phyloP scores from a whole-genome alignment of 2,329 filamentous ascomycete genomes.

The Cladorrhinum sp. region DNA sequence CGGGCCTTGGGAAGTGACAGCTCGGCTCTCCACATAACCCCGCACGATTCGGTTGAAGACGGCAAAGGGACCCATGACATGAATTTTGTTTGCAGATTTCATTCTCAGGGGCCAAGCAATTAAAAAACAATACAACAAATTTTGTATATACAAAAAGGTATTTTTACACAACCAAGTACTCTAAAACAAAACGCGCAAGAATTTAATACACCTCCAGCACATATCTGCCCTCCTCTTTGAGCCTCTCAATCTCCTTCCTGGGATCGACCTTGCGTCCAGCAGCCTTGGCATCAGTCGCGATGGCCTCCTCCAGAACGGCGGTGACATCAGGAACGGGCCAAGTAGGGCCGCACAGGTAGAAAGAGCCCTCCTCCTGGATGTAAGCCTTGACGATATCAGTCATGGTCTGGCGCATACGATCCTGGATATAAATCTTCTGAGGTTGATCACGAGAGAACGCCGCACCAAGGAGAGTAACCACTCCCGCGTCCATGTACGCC shows the following conservation, averaged over 20 bases:
- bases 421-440: conserved; percentile 99
- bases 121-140: neutral
- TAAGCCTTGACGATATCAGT: conserved; percentile 81
- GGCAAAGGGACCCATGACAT: conserved; percentile 1
- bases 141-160: neutral
- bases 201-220: conserved; percentile 82
- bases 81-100: neutral
- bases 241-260: conserved; percentile 87
- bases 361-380: conserved; percentile 80
- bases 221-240: conserved; percentile 94
- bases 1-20: neutral
- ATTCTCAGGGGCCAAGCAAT: neutral
- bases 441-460: conserved; percentile 97
- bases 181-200: too few species aligned
- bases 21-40: neutral
- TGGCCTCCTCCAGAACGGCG: conserved; percentile 87
- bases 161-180: neutral
- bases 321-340: conserved; percentile 99
- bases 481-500: conserved; percentile 90
- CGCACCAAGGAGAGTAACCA: conserved; percentile 88
- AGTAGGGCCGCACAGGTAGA: conserved; percentile 96
- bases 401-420: conserved; percentile 89
- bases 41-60: neutral
- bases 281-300: conserved; percentile 68
- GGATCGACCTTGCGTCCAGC: conserved; percentile 78